phyloP scores from a whole-genome alignment of 257 asterid species.

The Echium plantagineum region DNA sequence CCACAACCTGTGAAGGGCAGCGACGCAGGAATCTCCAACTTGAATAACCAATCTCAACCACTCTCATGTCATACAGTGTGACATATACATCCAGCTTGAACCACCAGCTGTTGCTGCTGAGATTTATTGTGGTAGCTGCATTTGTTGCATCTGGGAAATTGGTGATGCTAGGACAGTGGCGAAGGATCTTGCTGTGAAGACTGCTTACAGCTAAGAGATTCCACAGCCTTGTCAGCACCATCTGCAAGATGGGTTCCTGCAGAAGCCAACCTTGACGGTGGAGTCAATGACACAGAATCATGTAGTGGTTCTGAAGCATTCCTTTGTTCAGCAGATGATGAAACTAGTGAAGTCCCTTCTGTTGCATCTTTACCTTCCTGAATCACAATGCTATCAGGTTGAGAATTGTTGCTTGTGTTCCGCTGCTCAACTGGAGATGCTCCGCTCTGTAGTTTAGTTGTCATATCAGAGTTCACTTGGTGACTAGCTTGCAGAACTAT shows the following conservation, averaged over 20 bases:
- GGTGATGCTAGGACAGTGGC: no score
- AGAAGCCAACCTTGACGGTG: constrained; percentile 35
- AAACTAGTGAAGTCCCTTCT: constrained; percentile 24
- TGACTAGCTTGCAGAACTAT: constrained; percentile 39
- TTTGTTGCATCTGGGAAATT: constrained; percentile 26
- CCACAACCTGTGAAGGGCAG: constrained; percentile 26
- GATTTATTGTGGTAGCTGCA: constrained; percentile 32
- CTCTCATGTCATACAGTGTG: constrained; percentile 40
- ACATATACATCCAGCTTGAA: constrained; percentile 53
- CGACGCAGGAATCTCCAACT: constrained; percentile 18
- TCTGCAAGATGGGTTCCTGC: constrained; percentile 31
- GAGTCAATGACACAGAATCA: constrained; percentile 33
- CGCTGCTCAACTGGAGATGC: constrained; percentile 35
- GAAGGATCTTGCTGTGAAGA: constrained; percentile 30
- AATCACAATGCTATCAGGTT: constrained; percentile 25
- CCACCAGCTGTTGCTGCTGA: constrained; percentile 54
- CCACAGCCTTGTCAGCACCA: constrained; percentile 23
- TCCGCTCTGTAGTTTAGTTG: constrained; percentile 33
- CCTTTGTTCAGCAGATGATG: constrained; percentile 34
- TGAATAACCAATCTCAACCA: constrained; percentile 31
- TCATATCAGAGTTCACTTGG: constrained; percentile 27
- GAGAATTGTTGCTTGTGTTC: constrained; percentile 34
- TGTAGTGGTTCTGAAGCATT: constrained; percentile 36
- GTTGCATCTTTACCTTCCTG: constrained; percentile 26
- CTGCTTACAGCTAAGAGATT: constrained; percentile 40